Evolutionary conservation across 2,329 filamentous ascomycete genomes (phyloP), one percentile per base, ranked within the genome.

Genomic region (Pseudogymnoascus sp.): DNA sequence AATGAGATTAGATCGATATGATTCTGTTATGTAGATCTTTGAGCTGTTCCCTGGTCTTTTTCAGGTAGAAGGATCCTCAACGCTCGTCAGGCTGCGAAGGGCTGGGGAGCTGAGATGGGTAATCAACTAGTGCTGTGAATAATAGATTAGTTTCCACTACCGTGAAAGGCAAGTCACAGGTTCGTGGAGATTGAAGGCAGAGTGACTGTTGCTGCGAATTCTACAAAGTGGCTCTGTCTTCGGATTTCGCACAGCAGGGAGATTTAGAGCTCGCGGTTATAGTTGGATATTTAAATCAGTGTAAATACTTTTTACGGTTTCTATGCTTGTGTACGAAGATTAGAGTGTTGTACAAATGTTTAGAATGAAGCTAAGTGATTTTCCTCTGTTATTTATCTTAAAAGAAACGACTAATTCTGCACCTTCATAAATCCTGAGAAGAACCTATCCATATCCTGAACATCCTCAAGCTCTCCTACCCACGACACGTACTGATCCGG

Each of bases 401-500:
- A 41, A 19, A 41, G n/a, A 41, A 22, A 41, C 16, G 38, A 4
- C 16, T 41, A 41, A 41, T 41, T 19, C 38, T 41, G 16, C 38
- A 41, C 11, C 31, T 24, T 37, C 66, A 68, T 68, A 24, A 68
- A 68, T 3, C 64, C 64, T 3, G 33, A 35, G 31, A 67, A 67
- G 31, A 66, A 67, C 6, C 11, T 60, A 43, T 64, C 65, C 8
- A 71, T 70, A 64, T 70, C 70, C 35, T 76, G 73, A 56, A 77
- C 28, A 28, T 72, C 72, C 4, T 76, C 76, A 19, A 82, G 68
- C 61, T 70, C 65, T 4, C 69, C 66, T 2, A 76, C 65, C 43
- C 72, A 75, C 0, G 75, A 80, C 33, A 90, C 81, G 72, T 90
- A 86, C 70, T 88, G 85, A 75, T 91, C 89, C 2, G 88, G 89